Evolutionary conservation across 1,139 yeast genomes (phyloP).

Genomic region (Suhomyces anneliseae): DNA sequence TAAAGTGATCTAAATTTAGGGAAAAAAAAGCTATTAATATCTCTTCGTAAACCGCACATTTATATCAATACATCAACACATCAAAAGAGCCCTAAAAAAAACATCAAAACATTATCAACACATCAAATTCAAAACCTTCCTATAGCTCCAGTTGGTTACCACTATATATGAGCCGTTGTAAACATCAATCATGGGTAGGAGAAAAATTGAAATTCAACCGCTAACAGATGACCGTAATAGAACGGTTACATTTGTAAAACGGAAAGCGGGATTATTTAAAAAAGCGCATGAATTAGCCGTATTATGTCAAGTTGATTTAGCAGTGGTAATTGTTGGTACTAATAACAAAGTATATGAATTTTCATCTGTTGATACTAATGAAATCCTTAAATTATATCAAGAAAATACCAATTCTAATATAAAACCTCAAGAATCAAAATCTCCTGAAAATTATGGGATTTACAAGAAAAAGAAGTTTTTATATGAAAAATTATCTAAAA

Average conservation of each 20-base stretch:
- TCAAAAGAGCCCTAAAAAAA: no score
- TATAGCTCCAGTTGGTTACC: background rate
- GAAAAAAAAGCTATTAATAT: background rate
- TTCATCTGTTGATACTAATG: conserved; percentile 67
- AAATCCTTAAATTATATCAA: conserved; percentile 57
- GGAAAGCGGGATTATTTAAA: conserved; percentile 93
- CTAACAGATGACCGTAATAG: conserved; percentile 86
- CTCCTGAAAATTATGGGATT: conserved; percentile 59
- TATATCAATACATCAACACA: no score
- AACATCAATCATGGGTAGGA: conserved; percentile 75
- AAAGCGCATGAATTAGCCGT: conserved; percentile 95
- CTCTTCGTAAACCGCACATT: background rate
- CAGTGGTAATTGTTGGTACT: conserved; percentile 85
- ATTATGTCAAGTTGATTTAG: conserved; percentile 88
- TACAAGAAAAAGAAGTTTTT: conserved; percentile 33
- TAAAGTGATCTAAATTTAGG: conserved; percentile 6
- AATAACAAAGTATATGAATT: conserved; percentile 82
- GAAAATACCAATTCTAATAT: conserved; percentile 14
- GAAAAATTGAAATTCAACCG: conserved; percentile 93
- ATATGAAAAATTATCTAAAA: conserved; percentile 11
- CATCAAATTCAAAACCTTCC: background rate
- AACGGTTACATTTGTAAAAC: conserved; percentile 86
- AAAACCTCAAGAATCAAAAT: conserved; percentile 55
- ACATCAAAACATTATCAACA: background rate
- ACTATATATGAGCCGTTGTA: conserved; percentile 1